Evolutionary conservation across 2,329 filamentous ascomycete genomes (phyloP), one percentile per base, ranked within the genome.

Genomic region (Claviceps africana): DNA sequence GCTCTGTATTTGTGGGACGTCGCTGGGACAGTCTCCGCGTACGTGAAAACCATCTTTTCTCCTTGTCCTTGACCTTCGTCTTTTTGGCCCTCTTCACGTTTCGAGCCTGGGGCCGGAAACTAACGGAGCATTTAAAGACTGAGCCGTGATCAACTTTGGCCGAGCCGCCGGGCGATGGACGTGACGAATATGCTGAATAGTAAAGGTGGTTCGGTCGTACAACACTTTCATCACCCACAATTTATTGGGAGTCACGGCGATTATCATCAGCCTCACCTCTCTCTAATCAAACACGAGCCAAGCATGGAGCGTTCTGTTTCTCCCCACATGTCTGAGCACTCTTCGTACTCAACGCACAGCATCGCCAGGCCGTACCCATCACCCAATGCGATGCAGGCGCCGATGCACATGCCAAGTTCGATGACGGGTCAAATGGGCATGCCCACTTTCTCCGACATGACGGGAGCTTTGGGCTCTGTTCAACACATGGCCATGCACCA

Each of bases 311-410:
- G 77, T 53, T 72, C 76, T 47, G 74, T 71, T 58, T 81, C 78
- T 7, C 77, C 78, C 10, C 78, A 81, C 64, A 76, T 76, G 52
- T 81, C 78, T 15, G 78, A 81, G 58, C 74, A 77, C 62, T 80
- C 77, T 5, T 72, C 76, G 54, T 78, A 77, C 62, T 78, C 77
- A 2, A 71, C 68, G 43, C 71, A 73, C 60, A 71, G 69, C 53
- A 67, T 75, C 57, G 67, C 68, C 17, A 67, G 74, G 54, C 68
- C 73, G 1, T 81, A 79, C 58, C 73, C 73, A 49, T 79, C 77
- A 7, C 76, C 77, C 2, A 68, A 70, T 11, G 67, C 69, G 35
- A 77, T 81, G 74, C 72, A 74, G 47, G 64, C 69, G 9, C 67
- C 71, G 25, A 70, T 79, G 58, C 68, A 73, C 49, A 66, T 77